These are phyloP conservation scores for Obelidium mucronatum DNA, from an alignment of 192 early-diverging fungal genomes.

Conservation along the genomic window DNA sequence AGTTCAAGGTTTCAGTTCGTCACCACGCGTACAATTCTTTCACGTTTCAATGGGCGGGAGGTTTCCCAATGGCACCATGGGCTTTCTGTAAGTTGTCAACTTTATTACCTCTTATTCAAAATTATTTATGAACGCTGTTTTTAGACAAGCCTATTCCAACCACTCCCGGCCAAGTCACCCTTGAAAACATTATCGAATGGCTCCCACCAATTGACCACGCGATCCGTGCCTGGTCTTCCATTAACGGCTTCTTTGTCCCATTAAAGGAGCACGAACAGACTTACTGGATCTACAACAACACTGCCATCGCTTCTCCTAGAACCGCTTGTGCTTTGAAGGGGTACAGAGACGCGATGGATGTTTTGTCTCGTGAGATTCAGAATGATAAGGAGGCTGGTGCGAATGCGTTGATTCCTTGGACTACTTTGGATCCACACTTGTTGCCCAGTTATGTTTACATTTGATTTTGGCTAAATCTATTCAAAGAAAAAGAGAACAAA, in stretches of 20 bases:
- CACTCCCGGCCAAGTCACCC: neutral
- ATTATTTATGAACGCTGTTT: too few relatives aligned
- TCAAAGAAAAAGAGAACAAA: too few relatives aligned
- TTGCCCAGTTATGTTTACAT: neutral
- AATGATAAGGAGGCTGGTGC: neutral
- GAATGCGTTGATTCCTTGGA: neutral
- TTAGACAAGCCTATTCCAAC: neutral
- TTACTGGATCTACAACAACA: neutral
- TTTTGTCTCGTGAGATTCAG: neutral
- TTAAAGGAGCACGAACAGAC: neutral
- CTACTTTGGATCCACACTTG: neutral
- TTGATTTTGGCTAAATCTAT: too few relatives aligned
- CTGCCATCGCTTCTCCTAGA: neutral
- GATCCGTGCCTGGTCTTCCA: neutral
- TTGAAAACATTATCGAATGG: neutral
- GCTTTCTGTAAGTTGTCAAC: too few relatives aligned
- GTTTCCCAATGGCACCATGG: neutral
- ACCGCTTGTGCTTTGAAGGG: neutral
- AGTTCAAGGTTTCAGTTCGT: neutral
- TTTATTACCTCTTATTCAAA: too few relatives aligned
- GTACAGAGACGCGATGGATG: neutral
- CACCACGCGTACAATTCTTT: neutral
- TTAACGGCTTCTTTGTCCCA: neutral
- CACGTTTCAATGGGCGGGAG: neutral
- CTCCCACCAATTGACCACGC: neutral